phyloP scores from a whole-genome alignment of 345 rosid genomes.

The Arabis hirsuta region DNA sequence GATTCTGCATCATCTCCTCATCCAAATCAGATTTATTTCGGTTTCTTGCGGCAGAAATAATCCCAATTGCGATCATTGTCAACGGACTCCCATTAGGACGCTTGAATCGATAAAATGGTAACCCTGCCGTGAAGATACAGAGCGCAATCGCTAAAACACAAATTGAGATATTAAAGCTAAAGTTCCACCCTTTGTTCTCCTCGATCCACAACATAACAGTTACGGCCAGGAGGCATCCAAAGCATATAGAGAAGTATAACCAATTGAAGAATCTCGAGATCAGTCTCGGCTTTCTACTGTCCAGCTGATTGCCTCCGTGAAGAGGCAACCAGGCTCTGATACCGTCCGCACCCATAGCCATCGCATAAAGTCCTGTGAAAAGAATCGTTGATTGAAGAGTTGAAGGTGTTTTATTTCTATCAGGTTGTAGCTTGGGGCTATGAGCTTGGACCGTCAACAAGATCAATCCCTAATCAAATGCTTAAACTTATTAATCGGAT shows the following conservation, averaged over 20 bases:
- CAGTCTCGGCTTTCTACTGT: slow-evolving; percentile 41
- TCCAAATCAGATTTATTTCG: slow-evolving; percentile 30
- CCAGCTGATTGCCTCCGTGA: slow-evolving; percentile 62
- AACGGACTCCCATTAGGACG: slow-evolving; percentile 54
- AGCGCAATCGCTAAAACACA: slow-evolving; percentile 40
- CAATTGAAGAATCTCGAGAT: slow-evolving; percentile 59
- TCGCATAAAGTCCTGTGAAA: slow-evolving; percentile 49
- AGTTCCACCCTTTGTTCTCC: slow-evolving; percentile 58
- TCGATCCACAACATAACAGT: slow-evolving; percentile 59
- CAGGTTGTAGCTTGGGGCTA: slow-evolving; percentile 43
- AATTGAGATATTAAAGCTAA: slow-evolving; percentile 47
- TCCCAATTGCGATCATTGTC: slow-evolving; percentile 48
- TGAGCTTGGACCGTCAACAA: slow-evolving; percentile 57
- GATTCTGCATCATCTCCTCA: slow-evolving; percentile 9
- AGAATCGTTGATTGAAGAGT: slow-evolving; percentile 48
- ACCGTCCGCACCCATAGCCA: slow-evolving; percentile 60
- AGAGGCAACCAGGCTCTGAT: slow-evolving; percentile 56
- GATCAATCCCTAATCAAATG: slow-evolving; percentile 48
- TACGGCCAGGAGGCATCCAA: slow-evolving; percentile 50
- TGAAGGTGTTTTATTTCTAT: slow-evolving; percentile 31
- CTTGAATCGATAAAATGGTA: slow-evolving; percentile 49
- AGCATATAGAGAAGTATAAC: slow-evolving; percentile 54
- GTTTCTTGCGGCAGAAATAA: slow-evolving; percentile 46
- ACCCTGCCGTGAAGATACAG: slow-evolving; percentile 45
- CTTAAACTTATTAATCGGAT: neutral